Evolutionary conservation across 2,329 filamentous ascomycete species (phyloP), one percentile per base, ranked within the genome.

Genomic region (Colletotrichum sp.): DNA sequence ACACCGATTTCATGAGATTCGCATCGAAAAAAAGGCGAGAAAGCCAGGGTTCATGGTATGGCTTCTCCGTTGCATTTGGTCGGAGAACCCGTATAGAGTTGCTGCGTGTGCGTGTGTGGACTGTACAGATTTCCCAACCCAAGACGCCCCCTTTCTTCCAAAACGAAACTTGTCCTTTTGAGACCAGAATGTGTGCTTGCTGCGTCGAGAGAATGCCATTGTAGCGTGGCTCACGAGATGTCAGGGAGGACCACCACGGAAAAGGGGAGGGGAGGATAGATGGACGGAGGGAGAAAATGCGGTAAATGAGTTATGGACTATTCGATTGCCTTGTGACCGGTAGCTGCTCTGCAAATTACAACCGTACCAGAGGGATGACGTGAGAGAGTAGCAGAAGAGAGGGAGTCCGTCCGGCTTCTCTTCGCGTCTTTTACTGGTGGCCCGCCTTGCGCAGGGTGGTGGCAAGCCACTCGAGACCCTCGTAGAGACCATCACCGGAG

Each of bases 401-500:
- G 79, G 82, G 48, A 73, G 71, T 75, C 72, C 78, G 80, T 81
- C 80, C 79, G 81, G 79, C 78, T 77, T 79, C 78, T 80, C 77
- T 76, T 79, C 69, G 77, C 78, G 79, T 79, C 81, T 82, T 89
- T 88, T 92, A 93, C 87, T 91, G 88, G 83, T 91, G 89, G 82
- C 90, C 90, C 83, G 91, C 89, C 91, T 96, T 96, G 87, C 93
- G 92, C 87, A 97, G 93, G 84, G 94, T 94, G 86, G 92, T 93
- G 86, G 94, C 94, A 84, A 96, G 93, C 94, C 95, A 96, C 90
- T 96, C 96, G 84, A 98, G 95, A 93, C 96, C 96, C 90, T 98
- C 96, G 89, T 98, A 98, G 84, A 98, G 94, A 95, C 96, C 96
- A 88, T 98, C 97, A 92, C 96, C 96, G 80, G 96, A 98, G 82